phyloP scores from a whole-genome alignment of 192 early-diverging fungal genomes.

The Coemansia sp. region DNA sequence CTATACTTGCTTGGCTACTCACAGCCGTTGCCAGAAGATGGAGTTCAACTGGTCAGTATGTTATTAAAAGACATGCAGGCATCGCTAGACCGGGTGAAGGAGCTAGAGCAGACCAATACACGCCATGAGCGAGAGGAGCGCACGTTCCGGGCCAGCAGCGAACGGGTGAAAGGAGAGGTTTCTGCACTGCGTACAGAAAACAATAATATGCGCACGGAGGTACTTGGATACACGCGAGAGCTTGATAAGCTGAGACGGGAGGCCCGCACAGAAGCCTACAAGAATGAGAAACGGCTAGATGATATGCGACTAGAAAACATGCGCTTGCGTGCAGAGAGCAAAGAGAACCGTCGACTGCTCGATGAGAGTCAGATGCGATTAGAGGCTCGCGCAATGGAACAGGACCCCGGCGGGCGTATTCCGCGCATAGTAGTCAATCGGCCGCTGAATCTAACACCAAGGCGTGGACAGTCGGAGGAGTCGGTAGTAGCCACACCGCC shows the following conservation, averaged over 20 bases:
- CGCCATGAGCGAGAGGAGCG: slow-evolving; percentile 44
- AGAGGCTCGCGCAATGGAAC: slow-evolving; percentile 14
- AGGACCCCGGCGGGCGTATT: slow-evolving; percentile 32
- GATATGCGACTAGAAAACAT: slow-evolving; percentile 40
- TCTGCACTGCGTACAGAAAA: slow-evolving; percentile 43
- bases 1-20: slow-evolving; percentile 51
- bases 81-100: slow-evolving; percentile 44
- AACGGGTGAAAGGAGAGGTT: slow-evolving; percentile 19
- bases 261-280: slow-evolving; percentile 25
- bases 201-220: slow-evolving; percentile 40
- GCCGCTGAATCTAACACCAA: background rate
- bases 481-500: slow-evolving; percentile 2
- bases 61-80: slow-evolving; percentile 49
- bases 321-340: slow-evolving; percentile 27
- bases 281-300: slow-evolving; percentile 17
- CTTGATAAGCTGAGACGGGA: slow-evolving; percentile 26
- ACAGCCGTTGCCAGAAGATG: slow-evolving; percentile 31
- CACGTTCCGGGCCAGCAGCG: slow-evolving; percentile 14
- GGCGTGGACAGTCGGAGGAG: background rate
- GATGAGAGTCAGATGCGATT: slow-evolving; percentile 27
- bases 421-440: slow-evolving; percentile 18
- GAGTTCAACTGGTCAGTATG: slow-evolving; percentile 21
- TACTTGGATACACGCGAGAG: slow-evolving; percentile 34
- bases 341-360: slow-evolving; percentile 15
- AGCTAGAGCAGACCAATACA: slow-evolving; percentile 22